phyloP scores from a whole-genome alignment of 2,329 filamentous ascomycete species.

The Geosmithia flava region DNA sequence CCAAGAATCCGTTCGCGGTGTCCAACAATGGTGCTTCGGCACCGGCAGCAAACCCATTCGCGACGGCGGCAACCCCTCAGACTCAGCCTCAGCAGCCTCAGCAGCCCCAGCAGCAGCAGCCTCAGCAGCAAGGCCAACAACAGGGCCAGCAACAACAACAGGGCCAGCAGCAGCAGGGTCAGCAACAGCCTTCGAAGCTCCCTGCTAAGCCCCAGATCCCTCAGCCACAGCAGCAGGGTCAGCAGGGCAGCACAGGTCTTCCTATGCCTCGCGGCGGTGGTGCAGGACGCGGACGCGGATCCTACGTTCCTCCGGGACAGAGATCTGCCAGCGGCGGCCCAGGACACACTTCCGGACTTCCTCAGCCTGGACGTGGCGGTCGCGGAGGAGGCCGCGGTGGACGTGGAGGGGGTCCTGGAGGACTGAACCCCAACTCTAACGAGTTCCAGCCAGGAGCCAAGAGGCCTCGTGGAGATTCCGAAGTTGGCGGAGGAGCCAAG shows the following conservation, averaged over 20 bases:
- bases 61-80: slow-evolving; percentile 8
- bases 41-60: slow-evolving; percentile 15
- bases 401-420: slow-evolving; percentile 16
- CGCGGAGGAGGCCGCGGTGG: slow-evolving; percentile 29
- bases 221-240: slow-evolving; percentile 8
- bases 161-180: slow-evolving; percentile 4
- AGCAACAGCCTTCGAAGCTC: slow-evolving; percentile 4
- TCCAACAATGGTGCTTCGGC: slow-evolving; percentile 5
- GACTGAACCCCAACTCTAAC: slow-evolving; percentile 35
- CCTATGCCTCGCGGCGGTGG: slow-evolving; percentile 28
- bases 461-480: slow-evolving; percentile 40
- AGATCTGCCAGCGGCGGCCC: slow-evolving; percentile 16
- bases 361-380: slow-evolving; percentile 18
- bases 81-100: slow-evolving; percentile 4
- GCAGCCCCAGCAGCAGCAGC: slow-evolving; percentile 5
- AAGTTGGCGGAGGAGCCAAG: slow-evolving; percentile 27
- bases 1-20: slow-evolving; percentile 19
- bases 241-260: slow-evolving; percentile 20
- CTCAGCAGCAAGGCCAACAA: slow-evolving; percentile 5
- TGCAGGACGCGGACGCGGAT: slow-evolving; percentile 21
- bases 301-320: slow-evolving; percentile 23
- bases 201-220: slow-evolving; percentile 4
- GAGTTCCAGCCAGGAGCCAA: slow-evolving; percentile 48
- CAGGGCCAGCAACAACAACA: slow-evolving; percentile 7
- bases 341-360: slow-evolving; percentile 19